Base-by-base conservation (phyloP, 192 early-diverging fungal genomes). In the Entrophospora sp. region DNA sequence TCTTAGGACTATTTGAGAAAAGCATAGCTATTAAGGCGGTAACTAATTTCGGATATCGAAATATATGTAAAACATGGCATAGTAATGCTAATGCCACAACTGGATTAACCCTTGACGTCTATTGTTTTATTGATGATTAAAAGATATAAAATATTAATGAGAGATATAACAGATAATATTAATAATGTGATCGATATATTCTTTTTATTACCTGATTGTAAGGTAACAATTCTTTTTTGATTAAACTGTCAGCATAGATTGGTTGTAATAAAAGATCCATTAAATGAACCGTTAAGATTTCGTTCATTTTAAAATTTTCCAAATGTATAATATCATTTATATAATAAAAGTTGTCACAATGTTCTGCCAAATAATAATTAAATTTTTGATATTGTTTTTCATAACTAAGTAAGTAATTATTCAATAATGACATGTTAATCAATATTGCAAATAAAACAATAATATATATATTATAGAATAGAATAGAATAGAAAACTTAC, bases 321-420 rank as follows among this genome's bases (percentile, higher is more conserved):
- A 86, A 53, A 0, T 79, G 76, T 44, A 75, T 79, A 27, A 86
- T 77, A 44, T 86, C 82, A 68, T 84, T 86, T 60, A 86, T 70
- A 52, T 86, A 86, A 32, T 81, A 81, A 28, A 86, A 75, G 37
- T 79, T 78, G 8, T 83, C 84, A 70, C 83, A 79, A 64, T 86
- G 84, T 66, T 78, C 77, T 18, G 80, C 84, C 3, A 85, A 75
- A 20, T 81, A 75, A 53, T 79, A 75, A 68, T 85, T 81, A 20
- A 85, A 68, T 63, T 71, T 71, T 37, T 64, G 66, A 46, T 46
- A 57, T 24, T 64, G 67, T 24, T 64, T 62, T 37, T 75, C 61
- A 12, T 69, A 63, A 48, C 12, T 58, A n/a, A n/a, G n/a, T n/a
- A n/a, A n/a, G 1, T 42, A 46, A 13, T 30, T 48, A 51, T 35